Conservation (phyloP, 1,139 yeast species). For the Entelexis paramagnoliae region DNA sequence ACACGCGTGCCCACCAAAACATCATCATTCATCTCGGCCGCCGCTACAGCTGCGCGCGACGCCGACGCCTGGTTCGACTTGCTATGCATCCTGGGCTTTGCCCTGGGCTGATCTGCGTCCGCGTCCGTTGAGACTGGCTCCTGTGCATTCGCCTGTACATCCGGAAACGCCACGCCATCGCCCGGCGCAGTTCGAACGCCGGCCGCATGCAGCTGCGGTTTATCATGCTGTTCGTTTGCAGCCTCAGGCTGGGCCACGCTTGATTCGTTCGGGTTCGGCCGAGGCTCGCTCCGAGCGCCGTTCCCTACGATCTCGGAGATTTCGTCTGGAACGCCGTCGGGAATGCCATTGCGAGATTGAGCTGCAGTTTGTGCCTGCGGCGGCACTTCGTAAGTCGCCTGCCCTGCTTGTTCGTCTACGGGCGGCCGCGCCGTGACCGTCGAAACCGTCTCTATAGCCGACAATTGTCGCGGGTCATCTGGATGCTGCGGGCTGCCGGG, state of each 20-base stretch:
- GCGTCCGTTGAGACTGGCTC: not conserved
- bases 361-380: not conserved
- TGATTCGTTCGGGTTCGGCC: no score
- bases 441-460: not conserved
- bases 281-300: no score
- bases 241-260: not conserved
- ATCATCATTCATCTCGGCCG: slow-evolving; percentile 34
- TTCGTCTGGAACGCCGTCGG: no score
- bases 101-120: not conserved
- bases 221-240: not conserved
- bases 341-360: no score
- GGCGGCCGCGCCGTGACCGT: not conserved
- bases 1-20: slow-evolving; percentile 73
- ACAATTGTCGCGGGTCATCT: not conserved
- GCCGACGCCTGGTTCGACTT: slow-evolving; percentile 1
- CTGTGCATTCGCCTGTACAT: no score
- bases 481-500: not conserved
- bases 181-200: no score
- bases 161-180: no score
- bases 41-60: slow-evolving; percentile 17
- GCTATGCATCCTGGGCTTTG: not conserved
- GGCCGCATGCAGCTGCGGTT: not conserved
- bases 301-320: no score
- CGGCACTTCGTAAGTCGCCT: not conserved
- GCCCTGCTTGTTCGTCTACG: not conserved